Percentiles rank a stretch among this genome's conserved stretches.
These are phyloP conservation scores for Tolypocladium capitatum DNA, from an alignment of 2,329 filamentous ascomycete genomes.

Conservation along the genomic window DNA sequence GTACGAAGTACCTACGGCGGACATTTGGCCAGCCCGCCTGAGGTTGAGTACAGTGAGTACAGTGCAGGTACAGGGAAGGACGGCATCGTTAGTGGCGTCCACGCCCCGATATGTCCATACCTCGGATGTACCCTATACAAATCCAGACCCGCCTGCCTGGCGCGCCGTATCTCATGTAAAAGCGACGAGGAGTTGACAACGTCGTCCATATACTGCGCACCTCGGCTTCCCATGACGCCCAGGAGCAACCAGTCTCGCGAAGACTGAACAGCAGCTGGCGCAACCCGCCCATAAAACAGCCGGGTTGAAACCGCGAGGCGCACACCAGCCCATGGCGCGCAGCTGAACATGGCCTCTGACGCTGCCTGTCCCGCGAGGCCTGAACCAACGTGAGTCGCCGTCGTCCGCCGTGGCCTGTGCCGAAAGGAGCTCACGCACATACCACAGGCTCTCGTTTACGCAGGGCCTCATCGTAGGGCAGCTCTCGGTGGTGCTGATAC, in stretches of 20 bases:
- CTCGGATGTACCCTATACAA: background rate
- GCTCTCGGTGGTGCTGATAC: conserved; percentile 76
- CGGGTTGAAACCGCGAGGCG: background rate
- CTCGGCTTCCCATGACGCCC: background rate
- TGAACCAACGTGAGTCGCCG: conserved; percentile 31
- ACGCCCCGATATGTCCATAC: background rate
- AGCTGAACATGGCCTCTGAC: conserved; percentile 22
- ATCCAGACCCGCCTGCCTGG: background rate
- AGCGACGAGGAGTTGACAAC: background rate
- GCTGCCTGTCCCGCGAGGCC: conserved; percentile 25
- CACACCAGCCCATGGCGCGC: background rate
- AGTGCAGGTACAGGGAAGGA: background rate
- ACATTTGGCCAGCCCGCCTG: too few species aligned
- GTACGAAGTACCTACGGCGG: background rate
- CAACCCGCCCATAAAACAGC: background rate
- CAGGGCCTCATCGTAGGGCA: conserved; percentile 90
- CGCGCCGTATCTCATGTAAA: background rate
- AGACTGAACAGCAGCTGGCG: background rate
- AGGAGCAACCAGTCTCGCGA: background rate
- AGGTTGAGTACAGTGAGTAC: background rate
- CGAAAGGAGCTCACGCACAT: background rate
- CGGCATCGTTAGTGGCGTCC: background rate
- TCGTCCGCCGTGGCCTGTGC: background rate
- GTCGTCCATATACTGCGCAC: background rate
- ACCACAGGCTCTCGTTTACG: conserved; percentile 66